These are phyloP conservation scores for Xeromyces bisporus DNA, from an alignment of 495 filamentous ascomycete genomes.

Conservation along the genomic window DNA sequence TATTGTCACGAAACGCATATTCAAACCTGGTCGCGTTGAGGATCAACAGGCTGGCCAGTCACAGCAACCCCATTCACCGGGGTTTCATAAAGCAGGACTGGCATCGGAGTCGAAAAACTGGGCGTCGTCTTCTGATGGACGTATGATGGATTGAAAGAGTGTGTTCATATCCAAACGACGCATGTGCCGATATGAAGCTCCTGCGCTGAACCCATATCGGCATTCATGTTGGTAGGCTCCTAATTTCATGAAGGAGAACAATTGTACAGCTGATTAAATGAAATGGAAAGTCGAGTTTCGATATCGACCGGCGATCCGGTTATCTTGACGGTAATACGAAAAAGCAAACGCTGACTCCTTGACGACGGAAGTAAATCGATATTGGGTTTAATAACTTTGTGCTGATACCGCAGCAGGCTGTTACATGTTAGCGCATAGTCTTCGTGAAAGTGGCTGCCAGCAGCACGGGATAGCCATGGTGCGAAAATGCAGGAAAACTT, in stretches of 20 bases:
- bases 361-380: slow-evolving; percentile 8
- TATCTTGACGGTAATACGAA: slow-evolving; percentile 13
- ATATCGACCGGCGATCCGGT: no score
- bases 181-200: background rate
- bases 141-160: no score
- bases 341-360: slow-evolving; percentile 10
- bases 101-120: no score
- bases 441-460: background rate
- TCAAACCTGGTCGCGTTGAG: no score
- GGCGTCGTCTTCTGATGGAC: no score
- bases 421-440: slow-evolving; percentile 9
- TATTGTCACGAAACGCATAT: no score
- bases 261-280: slow-evolving; percentile 5
- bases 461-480: slow-evolving; percentile 9
- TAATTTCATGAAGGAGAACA: slow-evolving; percentile 2
- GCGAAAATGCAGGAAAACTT: slow-evolving; percentile 23
- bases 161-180: background rate
- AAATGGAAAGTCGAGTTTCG: no score
- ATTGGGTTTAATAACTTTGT: slow-evolving; percentile 25
- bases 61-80: no score
- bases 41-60: no score
- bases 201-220: background rate
- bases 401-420: slow-evolving; percentile 32
- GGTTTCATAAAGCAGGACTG: no score
- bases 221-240: slow-evolving; percentile 2